These are phyloP conservation scores for Clonostachys solani DNA, from an alignment of 2,329 filamentous ascomycete genomes.

Conservation along the genomic window DNA sequence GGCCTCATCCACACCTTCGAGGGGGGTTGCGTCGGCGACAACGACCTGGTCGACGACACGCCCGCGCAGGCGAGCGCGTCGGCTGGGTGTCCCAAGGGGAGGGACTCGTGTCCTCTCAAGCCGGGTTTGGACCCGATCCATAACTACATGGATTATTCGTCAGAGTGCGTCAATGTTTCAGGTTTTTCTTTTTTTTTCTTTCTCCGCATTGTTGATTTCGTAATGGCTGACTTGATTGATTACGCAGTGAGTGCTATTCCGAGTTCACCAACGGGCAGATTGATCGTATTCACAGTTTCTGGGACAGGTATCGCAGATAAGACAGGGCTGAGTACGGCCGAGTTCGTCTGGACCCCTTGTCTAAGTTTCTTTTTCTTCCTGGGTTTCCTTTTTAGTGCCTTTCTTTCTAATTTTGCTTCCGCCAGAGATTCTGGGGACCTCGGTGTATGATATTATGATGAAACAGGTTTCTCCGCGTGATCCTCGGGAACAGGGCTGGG, in stretches of 20 bases:
- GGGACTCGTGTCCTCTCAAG: conserved; percentile 24
- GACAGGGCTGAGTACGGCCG: background rate
- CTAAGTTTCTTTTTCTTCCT: no score
- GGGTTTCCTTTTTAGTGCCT: no score
- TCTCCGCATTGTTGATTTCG: background rate
- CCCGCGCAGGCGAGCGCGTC: conserved; percentile 25
- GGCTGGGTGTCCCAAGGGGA: conserved; percentile 27
- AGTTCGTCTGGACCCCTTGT: no score
- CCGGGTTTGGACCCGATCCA: conserved; percentile 26
- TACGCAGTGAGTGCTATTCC: conserved; percentile 30
- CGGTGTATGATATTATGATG: no score
- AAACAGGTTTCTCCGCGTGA: no score
- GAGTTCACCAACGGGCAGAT: conserved; percentile 38
- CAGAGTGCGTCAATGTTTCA: conserved; percentile 28
- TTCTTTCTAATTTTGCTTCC: no score
- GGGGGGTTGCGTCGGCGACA: conserved; percentile 26
- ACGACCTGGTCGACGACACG: conserved; percentile 34
- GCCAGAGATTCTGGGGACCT: no score
- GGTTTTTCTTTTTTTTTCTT: background rate
- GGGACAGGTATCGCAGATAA: conserved; percentile 25
- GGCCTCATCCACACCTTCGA: conserved; percentile 43
- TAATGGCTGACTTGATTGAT: background rate
- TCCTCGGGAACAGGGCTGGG: no score
- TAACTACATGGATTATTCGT: conserved; percentile 34
- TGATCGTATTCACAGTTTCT: conserved; percentile 32